Conservation (phyloP, 805 yeast species). For the Candida pseudofarinosa region DNA sequence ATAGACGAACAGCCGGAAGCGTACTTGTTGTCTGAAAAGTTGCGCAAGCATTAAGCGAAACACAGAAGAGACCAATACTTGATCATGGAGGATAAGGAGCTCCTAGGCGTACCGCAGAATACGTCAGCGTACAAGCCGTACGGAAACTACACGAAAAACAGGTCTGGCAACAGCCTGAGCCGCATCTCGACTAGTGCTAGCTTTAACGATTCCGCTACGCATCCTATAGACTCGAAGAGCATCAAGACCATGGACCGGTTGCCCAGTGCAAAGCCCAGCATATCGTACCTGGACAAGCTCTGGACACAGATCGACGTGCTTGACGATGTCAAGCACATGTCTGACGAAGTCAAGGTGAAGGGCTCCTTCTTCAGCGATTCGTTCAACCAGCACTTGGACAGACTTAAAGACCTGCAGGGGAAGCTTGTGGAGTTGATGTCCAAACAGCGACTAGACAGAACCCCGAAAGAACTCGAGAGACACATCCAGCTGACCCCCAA, state of each 20-base stretch:
- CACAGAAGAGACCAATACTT: too few relatives aligned
- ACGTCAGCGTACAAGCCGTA: not conserved
- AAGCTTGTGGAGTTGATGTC: constrained; percentile 31
- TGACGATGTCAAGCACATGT: constrained; percentile 69
- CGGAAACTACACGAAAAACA: constrained; percentile 7
- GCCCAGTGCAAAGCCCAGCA: constrained; percentile 53
- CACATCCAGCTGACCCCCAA: constrained; percentile 6
- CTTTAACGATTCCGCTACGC: constrained; percentile 11
- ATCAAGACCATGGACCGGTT: constrained; percentile 40
- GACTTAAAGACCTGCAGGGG: constrained; percentile 54
- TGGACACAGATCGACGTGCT: constrained; percentile 88
- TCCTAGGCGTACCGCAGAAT: constrained; percentile 2
- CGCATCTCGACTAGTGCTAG: constrained; percentile 17
- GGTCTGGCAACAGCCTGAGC: constrained; percentile 11
- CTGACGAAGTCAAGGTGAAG: constrained; percentile 38
- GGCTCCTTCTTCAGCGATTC: constrained; percentile 49
- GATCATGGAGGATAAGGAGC: not conserved
- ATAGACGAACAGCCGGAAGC: too few relatives aligned
- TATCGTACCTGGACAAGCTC: constrained; percentile 66
- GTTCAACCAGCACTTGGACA: constrained; percentile 49
- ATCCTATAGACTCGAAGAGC: constrained; percentile 7
- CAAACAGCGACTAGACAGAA: constrained; percentile 15
- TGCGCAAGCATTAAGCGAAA: too few relatives aligned
- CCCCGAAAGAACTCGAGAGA: not conserved
- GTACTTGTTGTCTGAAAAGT: too few relatives aligned